A percentile compares a stretch with the other conserved stretches of the same genome.
phyloP scores from a whole-genome alignment of 1,139 yeast genomes.

The Lodderomyces pseudojiufengensis region DNA sequence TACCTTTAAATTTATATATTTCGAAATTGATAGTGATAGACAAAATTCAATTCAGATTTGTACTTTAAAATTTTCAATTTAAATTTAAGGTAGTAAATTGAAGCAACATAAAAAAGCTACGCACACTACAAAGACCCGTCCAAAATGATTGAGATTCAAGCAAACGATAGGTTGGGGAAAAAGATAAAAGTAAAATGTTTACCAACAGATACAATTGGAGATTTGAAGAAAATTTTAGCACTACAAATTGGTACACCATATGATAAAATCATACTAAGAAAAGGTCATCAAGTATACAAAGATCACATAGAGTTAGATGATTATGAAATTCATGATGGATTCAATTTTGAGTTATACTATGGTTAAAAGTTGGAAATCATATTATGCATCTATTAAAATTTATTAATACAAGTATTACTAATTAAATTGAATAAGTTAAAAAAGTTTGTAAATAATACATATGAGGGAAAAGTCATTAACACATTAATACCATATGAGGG shows the following conservation, averaged over 20 bases:
- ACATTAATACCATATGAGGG: too few species aligned
- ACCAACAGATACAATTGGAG: constrained; percentile 85
- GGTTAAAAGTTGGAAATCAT: constrained; percentile 24
- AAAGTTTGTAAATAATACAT: neutral
- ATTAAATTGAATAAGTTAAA: constrained; percentile 2
- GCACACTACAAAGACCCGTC: too few species aligned
- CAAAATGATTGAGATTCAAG: constrained; percentile 30
- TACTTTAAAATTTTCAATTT: too few species aligned
- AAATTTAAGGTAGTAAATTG: too few species aligned
- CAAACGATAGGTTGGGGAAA: constrained; percentile 68
- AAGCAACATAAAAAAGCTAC: too few species aligned
- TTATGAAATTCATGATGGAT: constrained; percentile 90
- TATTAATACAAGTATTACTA: too few species aligned
- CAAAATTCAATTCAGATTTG: too few species aligned
- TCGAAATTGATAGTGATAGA: too few species aligned
- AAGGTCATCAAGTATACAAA: constrained; percentile 76
- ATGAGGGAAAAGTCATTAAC: neutral
- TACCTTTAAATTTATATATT: too few species aligned
- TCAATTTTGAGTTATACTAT: constrained; percentile 80
- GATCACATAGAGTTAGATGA: constrained; percentile 90
- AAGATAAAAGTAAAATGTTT: constrained; percentile 84
- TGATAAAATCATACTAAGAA: constrained; percentile 63
- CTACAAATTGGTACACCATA: constrained; percentile 76
- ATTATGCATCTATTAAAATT: neutral
- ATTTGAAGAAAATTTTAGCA: constrained; percentile 79